These are phyloP conservation scores for Glycyrrhiza uralensis DNA, from an alignment of 306 rosid genomes.

Conservation along the genomic window DNA sequence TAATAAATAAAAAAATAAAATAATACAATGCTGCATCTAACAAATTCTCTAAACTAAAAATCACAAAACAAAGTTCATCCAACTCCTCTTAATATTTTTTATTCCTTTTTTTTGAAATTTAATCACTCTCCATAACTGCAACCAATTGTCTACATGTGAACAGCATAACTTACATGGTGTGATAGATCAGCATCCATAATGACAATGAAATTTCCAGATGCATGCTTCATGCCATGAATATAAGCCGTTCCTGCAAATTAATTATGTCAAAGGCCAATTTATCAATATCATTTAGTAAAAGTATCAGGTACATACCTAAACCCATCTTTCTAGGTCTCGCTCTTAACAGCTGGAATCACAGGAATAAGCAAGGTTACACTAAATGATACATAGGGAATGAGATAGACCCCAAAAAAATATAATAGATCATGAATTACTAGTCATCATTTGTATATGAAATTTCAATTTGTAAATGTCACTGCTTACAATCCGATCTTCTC, in stretches of 20 bases:
- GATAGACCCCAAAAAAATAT: background rate
- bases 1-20: background rate
- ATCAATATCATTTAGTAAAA: background rate
- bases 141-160: background rate
- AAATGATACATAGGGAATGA: background rate
- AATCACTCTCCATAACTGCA: constrained; percentile 3
- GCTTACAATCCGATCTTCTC: constrained; percentile 87
- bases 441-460: background rate
- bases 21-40: background rate
- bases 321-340: constrained; percentile 92
- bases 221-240: constrained; percentile 91
- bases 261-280: constrained; percentile 27
- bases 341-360: constrained; percentile 64
- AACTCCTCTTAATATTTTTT: background rate
- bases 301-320: constrained; percentile 52
- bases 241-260: constrained; percentile 86
- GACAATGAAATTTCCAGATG: constrained; percentile 87
- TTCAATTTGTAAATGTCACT: background rate
- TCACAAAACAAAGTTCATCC: background rate
- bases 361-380: background rate
- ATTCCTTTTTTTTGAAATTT: constrained; percentile 5
- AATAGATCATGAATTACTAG: background rate
- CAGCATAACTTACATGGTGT: constrained; percentile 65
- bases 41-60: background rate
- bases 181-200: constrained; percentile 98